These are phyloP conservation scores for Trametes meyenii DNA, from an alignment of 768 basidiomycete species.

Conservation along the genomic window DNA sequence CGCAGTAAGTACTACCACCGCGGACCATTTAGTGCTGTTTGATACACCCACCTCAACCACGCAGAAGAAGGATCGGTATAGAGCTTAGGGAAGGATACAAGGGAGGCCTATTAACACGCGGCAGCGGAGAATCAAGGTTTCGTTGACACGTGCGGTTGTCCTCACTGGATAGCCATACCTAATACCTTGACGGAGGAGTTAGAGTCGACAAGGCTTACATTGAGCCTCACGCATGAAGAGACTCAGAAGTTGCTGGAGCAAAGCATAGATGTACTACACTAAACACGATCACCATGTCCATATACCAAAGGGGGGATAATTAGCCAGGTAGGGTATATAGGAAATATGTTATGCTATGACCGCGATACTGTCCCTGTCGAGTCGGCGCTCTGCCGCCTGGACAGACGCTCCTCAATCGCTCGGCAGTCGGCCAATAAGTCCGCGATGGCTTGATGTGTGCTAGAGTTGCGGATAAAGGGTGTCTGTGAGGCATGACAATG, in stretches of 20 bases:
- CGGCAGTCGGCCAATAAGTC: slow-evolving; percentile 69
- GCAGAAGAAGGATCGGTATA: too few relatives aligned
- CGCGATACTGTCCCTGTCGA: slow-evolving; percentile 33
- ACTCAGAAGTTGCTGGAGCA: slow-evolving; percentile 9
- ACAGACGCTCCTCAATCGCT: slow-evolving; percentile 56
- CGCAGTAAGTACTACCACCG: too few relatives aligned
- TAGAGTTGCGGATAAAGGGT: slow-evolving; percentile 67
- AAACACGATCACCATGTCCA: slow-evolving; percentile 22
- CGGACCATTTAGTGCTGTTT: too few relatives aligned
- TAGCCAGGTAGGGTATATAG: slow-evolving; percentile 29
- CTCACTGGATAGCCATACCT: too few relatives aligned
- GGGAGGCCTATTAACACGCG: too few relatives aligned
- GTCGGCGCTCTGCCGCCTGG: slow-evolving; percentile 29
- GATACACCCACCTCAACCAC: too few relatives aligned
- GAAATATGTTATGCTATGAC: slow-evolving; percentile 29
- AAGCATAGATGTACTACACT: slow-evolving; percentile 24
- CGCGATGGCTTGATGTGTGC: slow-evolving; percentile 67
- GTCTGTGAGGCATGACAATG: slow-evolving; percentile 43
- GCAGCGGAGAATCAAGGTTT: too few relatives aligned
- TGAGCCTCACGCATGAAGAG: too few relatives aligned
- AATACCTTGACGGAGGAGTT: background rate
- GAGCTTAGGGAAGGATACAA: too few relatives aligned
- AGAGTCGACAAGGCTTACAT: background rate
- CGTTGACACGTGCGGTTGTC: too few relatives aligned
- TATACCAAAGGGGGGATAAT: slow-evolving; percentile 23